A percentile compares a stretch with the other conserved stretches of the same genome.
phyloP scores from a whole-genome alignment of 2,329 filamentous ascomycete genomes.

The Aureobasidium sp. region DNA sequence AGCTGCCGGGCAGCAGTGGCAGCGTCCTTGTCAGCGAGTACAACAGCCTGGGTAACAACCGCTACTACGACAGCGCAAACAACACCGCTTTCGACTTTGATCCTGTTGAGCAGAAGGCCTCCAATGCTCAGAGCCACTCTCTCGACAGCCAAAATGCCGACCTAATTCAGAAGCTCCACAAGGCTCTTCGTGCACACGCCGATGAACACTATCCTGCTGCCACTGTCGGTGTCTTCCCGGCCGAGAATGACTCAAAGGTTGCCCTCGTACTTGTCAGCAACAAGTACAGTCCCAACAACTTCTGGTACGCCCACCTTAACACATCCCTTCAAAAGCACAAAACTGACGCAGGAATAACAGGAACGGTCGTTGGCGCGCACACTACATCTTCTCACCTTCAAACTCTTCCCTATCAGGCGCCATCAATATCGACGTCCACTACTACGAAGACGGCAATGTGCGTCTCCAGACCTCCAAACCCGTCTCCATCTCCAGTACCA shows the following conservation, averaged over 20 bases:
- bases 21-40: constrained; percentile 75
- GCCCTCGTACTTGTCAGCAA: constrained; percentile 83
- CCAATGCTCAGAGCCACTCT: constrained; percentile 68
- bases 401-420: constrained; percentile 63
- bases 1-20: constrained; percentile 72
- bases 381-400: constrained; percentile 72
- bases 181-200: constrained; percentile 67
- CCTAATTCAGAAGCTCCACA: constrained; percentile 76
- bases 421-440: constrained; percentile 93
- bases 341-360: constrained; percentile 35
- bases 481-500: constrained; percentile 53
- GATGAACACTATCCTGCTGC: constrained; percentile 83
- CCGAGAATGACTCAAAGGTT: constrained; percentile 65
- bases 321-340: not conserved
- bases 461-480: constrained; percentile 84
- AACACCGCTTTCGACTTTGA: constrained; percentile 85
- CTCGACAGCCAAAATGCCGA: constrained; percentile 71
- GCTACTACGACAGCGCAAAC: constrained; percentile 87
- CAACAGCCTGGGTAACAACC: constrained; percentile 70
- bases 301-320: constrained; percentile 58
- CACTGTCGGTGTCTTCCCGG: constrained; percentile 75
- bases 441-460: constrained; percentile 99
- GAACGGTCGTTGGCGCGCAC: constrained; percentile 93
- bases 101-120: constrained; percentile 79
- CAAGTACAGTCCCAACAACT: constrained; percentile 97